Base-by-base conservation (phyloP, 257 asterid genomes). In the Verbascum thapsus region DNA sequence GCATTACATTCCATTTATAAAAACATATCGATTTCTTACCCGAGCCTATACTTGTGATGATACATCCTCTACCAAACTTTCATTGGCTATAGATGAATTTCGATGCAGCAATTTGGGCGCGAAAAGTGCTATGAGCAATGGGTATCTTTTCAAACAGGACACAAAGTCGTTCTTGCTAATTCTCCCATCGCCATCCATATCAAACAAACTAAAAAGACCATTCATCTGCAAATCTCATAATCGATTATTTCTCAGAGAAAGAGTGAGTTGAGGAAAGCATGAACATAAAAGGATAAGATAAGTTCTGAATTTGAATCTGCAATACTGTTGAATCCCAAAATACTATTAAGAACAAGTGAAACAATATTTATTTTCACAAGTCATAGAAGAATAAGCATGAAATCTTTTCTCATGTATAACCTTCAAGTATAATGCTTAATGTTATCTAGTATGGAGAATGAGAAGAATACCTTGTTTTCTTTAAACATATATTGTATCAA, bases 101-200 rank as follows among this genome's bases (percentile, higher is more conserved):
- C 57, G 53, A 52, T 60, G 74, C 64, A 64, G 48, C 54, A 85
- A 51, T 63, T 68, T 76, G 60, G 88, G 80, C 2, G 85, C 77
- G 61, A 94, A 86, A 40, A 94, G 82, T 5, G 95, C 88, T 38
- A 94, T 74, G 41, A 90, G 85, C 83, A 83, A 76, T 0, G 99
- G 95, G 37, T 77, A 42, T 69, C 80, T 76, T 74, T 81, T 82
- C 74, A 94, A 77, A 59, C 94, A 81, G 12, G 76, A 51, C 2
- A 60, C 5, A 7, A 90, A 90, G 34, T 94, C 96, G 1, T 76
- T 74, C 74, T 71, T 78, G 88, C 91, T 81, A 66, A 94, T 81
- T 64, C 62, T 87, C 73, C 86, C 90, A 50, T 87, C 95, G 12
- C 61, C 11, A 66, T 90, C 92, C 63, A 48, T 43, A 42, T 94